Evolutionary conservation across 352 stramenopile genomes (phyloP), one percentile per base, ranked within the genome.

Genomic region (Globisporangium takayamanum): DNA sequence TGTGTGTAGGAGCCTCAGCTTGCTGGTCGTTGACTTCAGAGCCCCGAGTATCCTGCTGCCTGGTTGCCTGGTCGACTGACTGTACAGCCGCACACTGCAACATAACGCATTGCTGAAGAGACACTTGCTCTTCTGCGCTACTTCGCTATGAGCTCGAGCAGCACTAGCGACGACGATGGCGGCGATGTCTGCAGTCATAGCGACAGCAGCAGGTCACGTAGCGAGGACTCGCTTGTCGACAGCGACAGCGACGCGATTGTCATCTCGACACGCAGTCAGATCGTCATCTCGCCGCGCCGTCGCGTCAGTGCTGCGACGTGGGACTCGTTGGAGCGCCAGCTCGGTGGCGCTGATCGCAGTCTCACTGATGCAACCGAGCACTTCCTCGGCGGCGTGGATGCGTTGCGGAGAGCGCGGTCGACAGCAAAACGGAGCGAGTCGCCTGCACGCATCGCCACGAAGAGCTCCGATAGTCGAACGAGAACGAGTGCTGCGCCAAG

Each of bases 281-380:
- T 85, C 53, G 60, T 88, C 46, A 81, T 88, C 68, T 88, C 78
- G 14, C 78, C 78, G 12, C 60, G 70, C 2, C 74, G 65, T 14
- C 45, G 46, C 33, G 36, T 64, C 36, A 37, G 53, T 3, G 16
- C 49, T 16, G 68, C 65, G 18, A 26, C 58, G 46, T 72, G 59
- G 59, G 37, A 53, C 7, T 47, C 63, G 26, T 33, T 64, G 0
- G 59, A 58, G 20, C 48, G 55, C 41, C 51, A 39, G 16, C 28
- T 63, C 18, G 6, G 33, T 12, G 15, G 26, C 28, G 10, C 14
- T 26, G 45, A 8, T 2, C 26, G 28, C 12, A 22, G 30, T 41
- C 41, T 47, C 41, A 20, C 41, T 2, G 41, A 20, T 20, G 41
- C 41, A 20, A 30, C 51, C 3, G 51, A 59, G n/a, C 55, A 26